These are phyloP conservation scores for Trichoderma oligosporum DNA, from an alignment of 2,329 filamentous ascomycete genomes.

Conservation along the genomic window DNA sequence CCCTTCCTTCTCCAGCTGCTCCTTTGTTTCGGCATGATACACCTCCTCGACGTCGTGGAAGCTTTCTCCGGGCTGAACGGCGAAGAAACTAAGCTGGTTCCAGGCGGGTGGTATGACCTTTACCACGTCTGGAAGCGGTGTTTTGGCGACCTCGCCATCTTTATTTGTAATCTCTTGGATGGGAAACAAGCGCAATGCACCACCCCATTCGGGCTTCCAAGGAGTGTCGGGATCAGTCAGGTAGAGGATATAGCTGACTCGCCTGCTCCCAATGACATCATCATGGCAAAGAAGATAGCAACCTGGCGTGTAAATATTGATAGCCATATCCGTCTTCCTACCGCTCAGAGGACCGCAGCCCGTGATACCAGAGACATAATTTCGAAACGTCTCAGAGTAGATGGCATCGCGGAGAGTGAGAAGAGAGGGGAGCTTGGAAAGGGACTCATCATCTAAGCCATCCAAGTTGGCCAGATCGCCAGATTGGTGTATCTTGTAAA, in stretches of 20 bases:
- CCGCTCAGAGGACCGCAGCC: slow-evolving; percentile 83
- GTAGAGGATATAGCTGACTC: slow-evolving; percentile 96
- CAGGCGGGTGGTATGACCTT: slow-evolving; percentile 89
- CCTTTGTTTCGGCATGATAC: slow-evolving; percentile 63
- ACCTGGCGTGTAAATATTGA: slow-evolving; percentile 96
- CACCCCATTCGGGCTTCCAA: slow-evolving; percentile 91
- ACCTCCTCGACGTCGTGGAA: slow-evolving; percentile 99
- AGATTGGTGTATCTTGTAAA: slow-evolving; percentile 99
- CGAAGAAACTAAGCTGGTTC: slow-evolving; percentile 98
- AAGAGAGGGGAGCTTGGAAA: slow-evolving; percentile 84
- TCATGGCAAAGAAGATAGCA: slow-evolving; percentile 96
- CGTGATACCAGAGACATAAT: slow-evolving; percentile 84
- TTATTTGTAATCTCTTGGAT: slow-evolving; percentile 56
- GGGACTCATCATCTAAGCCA: slow-evolving; percentile 80
- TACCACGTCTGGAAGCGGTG: slow-evolving; percentile 72
- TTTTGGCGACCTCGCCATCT: slow-evolving; percentile 70
- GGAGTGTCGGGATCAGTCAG: slow-evolving; percentile 85
- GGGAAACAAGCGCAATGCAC: slow-evolving; percentile 83
- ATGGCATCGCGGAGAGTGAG: slow-evolving; percentile 87
- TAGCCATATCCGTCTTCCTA: slow-evolving; percentile 96
- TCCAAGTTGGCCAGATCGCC: slow-evolving; percentile 96
- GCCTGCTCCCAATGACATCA: slow-evolving; percentile 95
- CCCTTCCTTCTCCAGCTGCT: slow-evolving; percentile 63
- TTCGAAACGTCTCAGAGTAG: slow-evolving; percentile 84
- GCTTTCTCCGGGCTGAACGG: slow-evolving; percentile 95